Percentiles rank a stretch among this genome's conserved stretches.
Evolutionary conservation across 768 basidiomycete genomes (phyloP).

Genomic region (Kondoa subrosea): DNA sequence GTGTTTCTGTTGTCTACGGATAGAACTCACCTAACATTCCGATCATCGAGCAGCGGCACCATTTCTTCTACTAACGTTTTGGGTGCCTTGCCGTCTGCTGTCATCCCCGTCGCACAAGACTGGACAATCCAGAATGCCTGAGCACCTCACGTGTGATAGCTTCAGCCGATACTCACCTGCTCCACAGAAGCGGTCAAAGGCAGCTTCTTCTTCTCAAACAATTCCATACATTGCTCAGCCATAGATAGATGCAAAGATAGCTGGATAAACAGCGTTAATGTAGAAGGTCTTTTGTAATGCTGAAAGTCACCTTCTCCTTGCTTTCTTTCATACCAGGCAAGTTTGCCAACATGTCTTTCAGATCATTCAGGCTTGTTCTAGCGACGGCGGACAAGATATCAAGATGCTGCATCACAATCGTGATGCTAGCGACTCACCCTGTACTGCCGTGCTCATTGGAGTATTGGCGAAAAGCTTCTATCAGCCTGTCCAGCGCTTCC

Average conservation of each 20-base stretch:
- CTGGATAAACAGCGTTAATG: constrained; percentile 34
- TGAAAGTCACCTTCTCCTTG: constrained; percentile 57
- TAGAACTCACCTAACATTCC: constrained; percentile 53
- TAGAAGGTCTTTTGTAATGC: not conserved
- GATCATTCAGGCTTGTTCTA: constrained; percentile 76
- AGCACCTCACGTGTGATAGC: not conserved
- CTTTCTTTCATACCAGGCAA: constrained; percentile 89
- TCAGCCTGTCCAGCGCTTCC: constrained; percentile 91
- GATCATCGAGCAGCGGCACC: constrained; percentile 84
- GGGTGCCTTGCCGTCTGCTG: constrained; percentile 81
- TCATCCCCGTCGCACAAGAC: constrained; percentile 86
- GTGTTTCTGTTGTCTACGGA: not conserved
- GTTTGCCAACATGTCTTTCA: constrained; percentile 97
- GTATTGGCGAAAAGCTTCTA: constrained; percentile 89
- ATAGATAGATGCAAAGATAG: constrained; percentile 93
- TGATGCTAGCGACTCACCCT: not conserved
- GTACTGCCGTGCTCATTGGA: constrained; percentile 71
- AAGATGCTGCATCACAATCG: not conserved
- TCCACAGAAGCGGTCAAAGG: constrained; percentile 71
- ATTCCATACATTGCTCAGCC: constrained; percentile 91
- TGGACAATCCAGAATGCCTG: constrained; percentile 30
- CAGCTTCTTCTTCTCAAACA: constrained; percentile 77
- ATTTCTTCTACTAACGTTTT: constrained; percentile 93
- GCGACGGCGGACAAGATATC: constrained; percentile 37
- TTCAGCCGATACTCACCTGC: constrained; percentile 42